Base-by-base conservation (phyloP, 2,329 filamentous ascomycete species). In the Cadophora sp. region DNA sequence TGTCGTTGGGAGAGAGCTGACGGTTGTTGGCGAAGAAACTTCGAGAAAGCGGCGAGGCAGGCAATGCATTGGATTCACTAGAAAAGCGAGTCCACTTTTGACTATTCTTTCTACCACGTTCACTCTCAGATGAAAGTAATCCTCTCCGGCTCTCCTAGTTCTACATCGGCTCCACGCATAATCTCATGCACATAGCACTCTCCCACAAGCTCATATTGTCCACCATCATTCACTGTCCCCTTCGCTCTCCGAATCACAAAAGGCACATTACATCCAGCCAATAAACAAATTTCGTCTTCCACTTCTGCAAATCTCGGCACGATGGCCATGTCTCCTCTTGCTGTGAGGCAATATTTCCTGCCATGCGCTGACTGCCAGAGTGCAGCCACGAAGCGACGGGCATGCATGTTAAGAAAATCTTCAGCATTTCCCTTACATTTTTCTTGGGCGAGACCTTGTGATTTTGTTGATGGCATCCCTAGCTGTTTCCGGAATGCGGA, bases 121-220 rank as follows among this genome's bases (percentile, higher is more conserved):
- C 6, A 30, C 27, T 39, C n/a, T 48, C 45, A 48, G 5, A 48
- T 22, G 20, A 48, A 48, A 48, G 45, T 48, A 8, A 48, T 18
- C 16, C 20, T 48, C 16, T 48, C 45, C 16, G 7, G 18, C 5
- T n/a, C 45, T 22, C 45, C 16, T 18, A 18, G 5, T n/a, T 50
- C 30, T n/a, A 20, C n/a, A 51, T 62, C 47, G n/a, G 7, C 45
- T 48, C 45, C 45, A 18, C 20, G 45, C 45, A 48, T 48, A 48
- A 48, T 48, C 16, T 22, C 45, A 9, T 48, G 45, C 45, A 48
- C 45, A n/a, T 48, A 48, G 16, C 45, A 48, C 45, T 48, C 45
- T 48, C 45, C 45, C 6, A 48, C 45, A 48, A 48, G 45, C 11
- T 48, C 45, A 18, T 22, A 48, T 7, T 2, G 33, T 39, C 33